Evolutionary conservation across 2,329 filamentous ascomycete genomes (phyloP).

Genomic region (Onygenales sp.): DNA sequence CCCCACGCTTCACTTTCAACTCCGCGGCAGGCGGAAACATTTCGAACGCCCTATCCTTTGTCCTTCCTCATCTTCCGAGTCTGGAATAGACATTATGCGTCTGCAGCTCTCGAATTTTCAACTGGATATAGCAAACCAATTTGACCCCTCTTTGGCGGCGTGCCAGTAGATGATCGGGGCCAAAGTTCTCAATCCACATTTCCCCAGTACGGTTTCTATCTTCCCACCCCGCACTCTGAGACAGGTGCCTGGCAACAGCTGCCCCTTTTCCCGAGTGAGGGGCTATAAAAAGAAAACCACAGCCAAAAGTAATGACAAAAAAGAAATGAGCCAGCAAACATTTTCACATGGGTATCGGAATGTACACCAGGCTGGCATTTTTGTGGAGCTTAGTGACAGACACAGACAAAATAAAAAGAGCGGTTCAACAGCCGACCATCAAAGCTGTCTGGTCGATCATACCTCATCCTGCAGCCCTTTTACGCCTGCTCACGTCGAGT

Average conservation of each 20-base stretch:
- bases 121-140: too few species aligned
- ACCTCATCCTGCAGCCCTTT: not conserved
- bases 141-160: too few species aligned
- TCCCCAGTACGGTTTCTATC: not conserved
- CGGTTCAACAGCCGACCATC: constrained; percentile 1
- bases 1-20: not conserved
- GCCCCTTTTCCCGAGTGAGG: not conserved
- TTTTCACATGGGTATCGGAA: not conserved
- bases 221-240: not conserved
- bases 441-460: not conserved
- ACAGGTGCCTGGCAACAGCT: not conserved
- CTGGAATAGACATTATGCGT: not conserved
- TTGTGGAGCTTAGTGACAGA: not conserved
- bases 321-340: not conserved
- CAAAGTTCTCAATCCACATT: not conserved
- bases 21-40: not conserved
- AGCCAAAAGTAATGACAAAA: not conserved
- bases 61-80: not conserved
- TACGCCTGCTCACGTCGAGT: not conserved
- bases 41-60: not conserved
- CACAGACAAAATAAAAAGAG: not conserved
- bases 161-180: too few species aligned
- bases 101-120: too few species aligned
- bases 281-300: not conserved
- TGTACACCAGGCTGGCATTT: not conserved